Conservation (phyloP, 2,329 filamentous ascomycete species). For the Microdochium bolleyi region DNA sequence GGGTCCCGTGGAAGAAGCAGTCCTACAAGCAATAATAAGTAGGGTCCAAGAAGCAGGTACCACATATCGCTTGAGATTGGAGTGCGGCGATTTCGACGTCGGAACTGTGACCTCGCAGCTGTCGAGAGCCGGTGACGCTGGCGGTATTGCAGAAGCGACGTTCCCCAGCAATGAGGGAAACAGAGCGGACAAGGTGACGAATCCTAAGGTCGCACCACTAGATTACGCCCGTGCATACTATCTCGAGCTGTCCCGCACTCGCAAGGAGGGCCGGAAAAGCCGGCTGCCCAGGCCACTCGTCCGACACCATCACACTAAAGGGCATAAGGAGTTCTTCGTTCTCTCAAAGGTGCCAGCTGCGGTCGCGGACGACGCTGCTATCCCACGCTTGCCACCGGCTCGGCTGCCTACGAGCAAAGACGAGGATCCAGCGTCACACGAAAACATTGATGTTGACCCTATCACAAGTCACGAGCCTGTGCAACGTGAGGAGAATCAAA, state of each 20-base stretch:
- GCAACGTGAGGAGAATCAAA: not conserved
- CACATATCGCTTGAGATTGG: not conserved
- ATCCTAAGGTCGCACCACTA: not conserved
- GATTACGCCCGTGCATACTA: not conserved
- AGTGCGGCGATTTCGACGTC: not conserved
- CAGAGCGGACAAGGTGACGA: not conserved
- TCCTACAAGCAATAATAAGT: not conserved
- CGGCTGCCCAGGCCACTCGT: not conserved
- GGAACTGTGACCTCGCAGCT: not conserved
- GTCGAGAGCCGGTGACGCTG: not conserved
- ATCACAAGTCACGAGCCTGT: not conserved
- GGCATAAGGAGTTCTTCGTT: not conserved
- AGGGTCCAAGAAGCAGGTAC: not conserved
- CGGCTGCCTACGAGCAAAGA: not conserved
- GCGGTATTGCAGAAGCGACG: not conserved
- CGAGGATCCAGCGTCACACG: not conserved
- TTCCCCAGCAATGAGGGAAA: not conserved
- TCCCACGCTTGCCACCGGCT: not conserved
- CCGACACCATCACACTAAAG: not conserved
- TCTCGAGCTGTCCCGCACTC: not conserved
- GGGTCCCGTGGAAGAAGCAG: not conserved
- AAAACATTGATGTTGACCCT: not conserved
- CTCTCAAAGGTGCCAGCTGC: not conserved
- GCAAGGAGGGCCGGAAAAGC: not conserved
- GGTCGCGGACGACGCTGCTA: not conserved